A percentile compares a stretch with the other conserved stretches of the same genome.
These are phyloP conservation scores for Mycena floridula DNA, from an alignment of 768 basidiomycete genomes.

Conservation along the genomic window DNA sequence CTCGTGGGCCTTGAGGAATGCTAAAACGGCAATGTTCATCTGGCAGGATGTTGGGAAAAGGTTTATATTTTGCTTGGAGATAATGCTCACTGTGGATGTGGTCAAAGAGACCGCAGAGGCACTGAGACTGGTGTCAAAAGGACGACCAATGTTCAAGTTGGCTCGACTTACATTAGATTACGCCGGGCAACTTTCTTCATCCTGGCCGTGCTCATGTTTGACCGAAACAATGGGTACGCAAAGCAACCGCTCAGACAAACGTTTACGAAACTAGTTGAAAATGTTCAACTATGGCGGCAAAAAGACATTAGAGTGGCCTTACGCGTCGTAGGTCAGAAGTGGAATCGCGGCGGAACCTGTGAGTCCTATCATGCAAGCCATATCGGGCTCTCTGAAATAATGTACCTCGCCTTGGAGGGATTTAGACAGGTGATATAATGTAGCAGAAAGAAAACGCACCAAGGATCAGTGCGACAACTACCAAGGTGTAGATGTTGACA, in stretches of 20 bases:
- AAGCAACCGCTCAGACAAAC: conserved; percentile 36
- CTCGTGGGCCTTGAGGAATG: conserved; percentile 36
- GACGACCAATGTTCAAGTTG: neutral
- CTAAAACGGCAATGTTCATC: conserved; percentile 42
- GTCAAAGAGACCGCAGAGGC: conserved; percentile 40
- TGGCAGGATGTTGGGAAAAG: too few species aligned
- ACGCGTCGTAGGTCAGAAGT: conserved; percentile 43
- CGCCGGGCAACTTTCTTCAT: conserved; percentile 33
- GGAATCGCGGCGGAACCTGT: conserved; percentile 35
- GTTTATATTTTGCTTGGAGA: too few species aligned
- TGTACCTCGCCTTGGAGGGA: conserved; percentile 25
- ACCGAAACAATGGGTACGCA: conserved; percentile 36
- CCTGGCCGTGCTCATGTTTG: conserved; percentile 23
- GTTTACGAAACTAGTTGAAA: conserved; percentile 28
- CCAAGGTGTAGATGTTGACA: conserved; percentile 29
- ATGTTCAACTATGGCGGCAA: neutral
- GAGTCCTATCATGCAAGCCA: conserved; percentile 42
- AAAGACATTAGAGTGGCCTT: conserved; percentile 12
- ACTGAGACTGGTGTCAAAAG: conserved; percentile 16
- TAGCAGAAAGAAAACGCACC: conserved; percentile 22
- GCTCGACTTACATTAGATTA: conserved; percentile 31
- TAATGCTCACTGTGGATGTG: conserved; percentile 46
- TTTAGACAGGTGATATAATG: too few species aligned
- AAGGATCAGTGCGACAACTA: conserved; percentile 31
- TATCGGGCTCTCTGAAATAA: conserved; percentile 25